Evolutionary conservation across 805 yeast species (phyloP).

Genomic region (Isabelozyma gotoi): DNA sequence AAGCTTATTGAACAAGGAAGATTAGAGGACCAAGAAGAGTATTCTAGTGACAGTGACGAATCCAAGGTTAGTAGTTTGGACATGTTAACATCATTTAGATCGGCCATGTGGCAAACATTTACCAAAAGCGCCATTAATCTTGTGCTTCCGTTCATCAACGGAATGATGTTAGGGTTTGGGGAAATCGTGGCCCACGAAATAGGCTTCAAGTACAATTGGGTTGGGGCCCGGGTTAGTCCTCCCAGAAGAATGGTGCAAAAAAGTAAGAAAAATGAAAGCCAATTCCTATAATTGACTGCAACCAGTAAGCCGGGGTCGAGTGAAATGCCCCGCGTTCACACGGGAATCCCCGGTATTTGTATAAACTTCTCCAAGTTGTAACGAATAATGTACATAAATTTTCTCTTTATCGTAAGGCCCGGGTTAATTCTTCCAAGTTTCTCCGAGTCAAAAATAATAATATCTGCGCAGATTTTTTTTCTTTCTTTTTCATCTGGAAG

Average conservation of each 20-base stretch:
- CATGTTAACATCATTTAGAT: constrained; percentile 16
- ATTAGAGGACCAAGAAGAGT: constrained; percentile 11
- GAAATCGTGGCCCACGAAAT: constrained; percentile 92
- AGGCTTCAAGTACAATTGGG: constrained; percentile 77
- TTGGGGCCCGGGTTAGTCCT: constrained; percentile 62
- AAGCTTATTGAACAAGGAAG: constrained; percentile 19
- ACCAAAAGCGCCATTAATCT: constrained; percentile 68
- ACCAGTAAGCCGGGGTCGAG: background rate
- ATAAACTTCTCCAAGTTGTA: background rate
- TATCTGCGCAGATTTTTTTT: background rate
- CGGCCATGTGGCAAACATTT: constrained; percentile 31
- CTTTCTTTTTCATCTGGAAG: background rate
- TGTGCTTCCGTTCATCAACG: constrained; percentile 84
- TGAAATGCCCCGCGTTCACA: background rate
- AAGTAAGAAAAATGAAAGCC: constrained; percentile 15
- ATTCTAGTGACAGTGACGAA: constrained; percentile 8
- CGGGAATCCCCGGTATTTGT: background rate
- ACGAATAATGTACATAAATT: background rate
- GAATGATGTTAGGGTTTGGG: constrained; percentile 94
- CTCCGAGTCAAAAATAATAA: background rate
- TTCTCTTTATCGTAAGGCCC: background rate
- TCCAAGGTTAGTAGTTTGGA: constrained; percentile 1
- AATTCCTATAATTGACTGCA: constrained; percentile 15
- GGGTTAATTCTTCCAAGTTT: background rate
- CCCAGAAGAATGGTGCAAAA: constrained; percentile 26